phyloP scores from a whole-genome alignment of 768 basidiomycete genomes.

The Rhodotorula kratochvilovae region DNA sequence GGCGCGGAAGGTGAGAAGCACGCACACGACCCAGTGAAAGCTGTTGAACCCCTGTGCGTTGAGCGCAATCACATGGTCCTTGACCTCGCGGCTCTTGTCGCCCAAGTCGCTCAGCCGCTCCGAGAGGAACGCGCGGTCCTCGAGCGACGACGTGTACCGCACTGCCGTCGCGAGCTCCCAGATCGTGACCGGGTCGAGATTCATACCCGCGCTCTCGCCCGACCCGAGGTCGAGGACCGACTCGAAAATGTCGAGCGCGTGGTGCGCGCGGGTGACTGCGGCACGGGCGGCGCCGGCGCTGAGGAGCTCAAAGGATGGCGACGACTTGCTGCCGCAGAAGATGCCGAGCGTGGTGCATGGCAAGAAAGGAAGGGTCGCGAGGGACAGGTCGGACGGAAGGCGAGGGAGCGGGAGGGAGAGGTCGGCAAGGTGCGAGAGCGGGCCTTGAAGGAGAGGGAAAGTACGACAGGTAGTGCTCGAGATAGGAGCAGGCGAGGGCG shows the following conservation, averaged over 20 bases:
- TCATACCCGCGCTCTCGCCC: conserved; percentile 9
- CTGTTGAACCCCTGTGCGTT: conserved; percentile 42
- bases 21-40: conserved; percentile 40
- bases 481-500: conserved; percentile 11
- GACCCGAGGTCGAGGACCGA: conserved; percentile 34
- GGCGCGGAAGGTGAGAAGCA: too few species aligned
- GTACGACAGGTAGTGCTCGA: conserved; percentile 10
- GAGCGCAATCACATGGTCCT: conserved; percentile 39
- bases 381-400: background rate
- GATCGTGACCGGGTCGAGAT: conserved; percentile 42
- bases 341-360: conserved; percentile 1
- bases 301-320: background rate
- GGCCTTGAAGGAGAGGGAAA: conserved; percentile 5
- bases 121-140: conserved; percentile 28
- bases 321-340: background rate
- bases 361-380: background rate
- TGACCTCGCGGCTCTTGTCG: conserved; percentile 39
- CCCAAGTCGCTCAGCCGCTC: conserved; percentile 28
- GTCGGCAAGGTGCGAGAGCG: conserved; percentile 1
- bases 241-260: conserved; percentile 44
- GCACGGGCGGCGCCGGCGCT: conserved; percentile 21
- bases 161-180: conserved; percentile 45
- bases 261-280: conserved; percentile 26
- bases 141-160: conserved; percentile 34
- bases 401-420: conserved; percentile 7